Conservation (phyloP, 1,284 basidiomycete genomes). For the Retiboletus flavoniger region DNA sequence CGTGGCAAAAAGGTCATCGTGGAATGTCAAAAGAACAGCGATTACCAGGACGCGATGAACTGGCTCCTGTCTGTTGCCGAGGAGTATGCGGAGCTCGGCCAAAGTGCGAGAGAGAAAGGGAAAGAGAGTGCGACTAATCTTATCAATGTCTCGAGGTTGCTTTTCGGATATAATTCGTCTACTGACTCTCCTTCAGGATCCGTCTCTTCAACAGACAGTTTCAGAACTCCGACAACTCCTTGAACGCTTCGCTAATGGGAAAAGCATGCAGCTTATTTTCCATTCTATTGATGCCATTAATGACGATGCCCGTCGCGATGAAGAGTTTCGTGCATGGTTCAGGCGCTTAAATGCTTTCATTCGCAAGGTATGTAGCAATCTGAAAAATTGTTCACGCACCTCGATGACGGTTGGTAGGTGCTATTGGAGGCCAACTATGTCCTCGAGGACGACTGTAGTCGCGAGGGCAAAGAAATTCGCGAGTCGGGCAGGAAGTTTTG, state of each 20-base stretch:
- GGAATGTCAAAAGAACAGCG: conserved; percentile 90
- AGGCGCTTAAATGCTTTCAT: conserved; percentile 60
- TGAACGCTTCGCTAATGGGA: conserved; percentile 87
- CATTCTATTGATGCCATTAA: conserved; percentile 75
- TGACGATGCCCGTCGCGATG: conserved; percentile 74
- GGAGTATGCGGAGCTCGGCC: conserved; percentile 74
- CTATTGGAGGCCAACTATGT: conserved; percentile 89
- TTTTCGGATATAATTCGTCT: neutral
- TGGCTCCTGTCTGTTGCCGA: conserved; percentile 76
- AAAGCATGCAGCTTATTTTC: conserved; percentile 65
- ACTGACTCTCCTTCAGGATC: conserved; percentile 42
- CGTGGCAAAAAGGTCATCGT: conserved; percentile 67
- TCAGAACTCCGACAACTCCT: conserved; percentile 76
- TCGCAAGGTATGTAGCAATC: conserved; percentile 51
- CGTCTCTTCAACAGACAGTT: conserved; percentile 56
- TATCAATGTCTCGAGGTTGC: conserved; percentile 21
- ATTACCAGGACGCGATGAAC: conserved; percentile 81
- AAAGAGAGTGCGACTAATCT: conserved; percentile 37
- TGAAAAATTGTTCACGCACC: neutral
- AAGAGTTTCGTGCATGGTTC: conserved; percentile 81
- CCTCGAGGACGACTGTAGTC: conserved; percentile 73
- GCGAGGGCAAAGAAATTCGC: conserved; percentile 58
- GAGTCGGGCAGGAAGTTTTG: conserved; percentile 80
- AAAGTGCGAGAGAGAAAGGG: conserved; percentile 44
- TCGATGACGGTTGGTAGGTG: conserved; percentile 39